Evolutionary conservation across 2,329 filamentous ascomycete genomes (phyloP).

Genomic region (Fusarium sp.): DNA sequence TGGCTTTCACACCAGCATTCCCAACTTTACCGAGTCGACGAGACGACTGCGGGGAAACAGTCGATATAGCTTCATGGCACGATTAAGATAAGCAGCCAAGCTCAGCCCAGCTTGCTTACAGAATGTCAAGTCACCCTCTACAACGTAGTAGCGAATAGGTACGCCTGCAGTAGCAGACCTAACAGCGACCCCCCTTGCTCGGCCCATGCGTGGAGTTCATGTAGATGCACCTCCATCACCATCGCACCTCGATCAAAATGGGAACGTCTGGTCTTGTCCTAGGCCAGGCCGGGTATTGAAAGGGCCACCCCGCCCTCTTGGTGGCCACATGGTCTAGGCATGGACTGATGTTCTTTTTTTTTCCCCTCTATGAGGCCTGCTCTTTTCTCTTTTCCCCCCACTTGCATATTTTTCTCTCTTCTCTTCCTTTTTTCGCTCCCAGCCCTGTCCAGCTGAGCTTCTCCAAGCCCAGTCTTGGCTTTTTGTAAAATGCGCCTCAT

Average conservation of each 20-base stretch:
- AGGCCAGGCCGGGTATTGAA: constrained; percentile 1
- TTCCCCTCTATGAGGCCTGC: neutral
- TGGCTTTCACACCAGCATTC: constrained; percentile 18
- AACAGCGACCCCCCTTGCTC: constrained; percentile 23
- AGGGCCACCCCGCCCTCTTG: neutral
- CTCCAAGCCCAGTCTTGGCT: constrained; percentile 23
- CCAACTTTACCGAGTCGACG: neutral
- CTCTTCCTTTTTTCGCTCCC: constrained; percentile 6
- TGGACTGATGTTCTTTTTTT: constrained; percentile 35
- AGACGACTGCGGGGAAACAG: neutral
- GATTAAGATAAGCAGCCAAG: neutral
- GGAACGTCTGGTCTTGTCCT: neutral
- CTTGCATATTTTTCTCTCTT: constrained; percentile 6
- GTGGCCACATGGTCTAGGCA: constrained; percentile 19
- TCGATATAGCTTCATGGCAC: constrained; percentile 11
- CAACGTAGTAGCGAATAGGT: constrained; percentile 14
- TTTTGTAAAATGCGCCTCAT: neutral
- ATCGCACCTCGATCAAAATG: constrained; percentile 13
- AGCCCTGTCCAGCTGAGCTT: constrained; percentile 38
- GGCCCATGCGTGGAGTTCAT: constrained; percentile 43
- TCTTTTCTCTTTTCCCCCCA: constrained; percentile 6
- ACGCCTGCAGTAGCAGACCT: neutral
- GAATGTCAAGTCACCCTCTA: neutral
- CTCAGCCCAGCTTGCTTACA: neutral
- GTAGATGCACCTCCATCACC: constrained; percentile 29